Evolutionary conservation across 2,329 filamentous ascomycete species (phyloP), one percentile per base, ranked within the genome.

Genomic region (Triangularia verruculosa): DNA sequence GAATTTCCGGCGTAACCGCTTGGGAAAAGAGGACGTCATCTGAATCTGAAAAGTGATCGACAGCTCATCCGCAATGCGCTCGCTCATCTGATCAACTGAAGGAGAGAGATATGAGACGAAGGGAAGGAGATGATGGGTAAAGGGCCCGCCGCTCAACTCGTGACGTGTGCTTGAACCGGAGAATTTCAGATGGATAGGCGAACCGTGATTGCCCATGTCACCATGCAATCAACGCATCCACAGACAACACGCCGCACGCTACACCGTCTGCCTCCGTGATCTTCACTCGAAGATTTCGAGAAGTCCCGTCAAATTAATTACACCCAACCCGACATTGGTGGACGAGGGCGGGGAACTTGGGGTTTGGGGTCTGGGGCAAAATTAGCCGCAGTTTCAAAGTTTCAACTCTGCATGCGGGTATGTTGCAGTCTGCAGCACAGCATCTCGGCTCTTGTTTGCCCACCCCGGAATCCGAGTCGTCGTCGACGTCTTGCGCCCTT

Each of bases 341-440:
- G 39, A 59, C 43, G 51, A 47, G 53, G 60, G 52, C 59, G 65
- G 64, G 65, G 17, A 63, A 32, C 51, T 17, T 51, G 17, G 25
- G n/a, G 47, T 47, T 54, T 63, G 65, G 56, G 64, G 63, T 62
- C 66, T 63, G 60, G 63, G 63, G 66, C 47, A 59, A 57, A 66
- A 71, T 71, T 72, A 72, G 71, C 71, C 71, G 70, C 67, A 66
- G 71, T 71, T 71, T 72, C 70, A 71, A 25, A 51, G 57, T 43
- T 67, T 60, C 56, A 56, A 62, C 30, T 56, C 59, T 58, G 39
- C 62, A 67, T 63, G 61, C 61, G 55, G 64, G 56, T 55, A 34
- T 27, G 64, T 66, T 57, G 61, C 64, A 67, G 58, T 17, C 60
- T 65, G 61, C 59, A 61, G 51, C 60, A 65, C 53, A 63, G 61